A percentile compares a stretch with the other conserved stretches of the same genome.
phyloP scores from a whole-genome alignment of 768 basidiomycete genomes.

The Suillus variegatus region DNA sequence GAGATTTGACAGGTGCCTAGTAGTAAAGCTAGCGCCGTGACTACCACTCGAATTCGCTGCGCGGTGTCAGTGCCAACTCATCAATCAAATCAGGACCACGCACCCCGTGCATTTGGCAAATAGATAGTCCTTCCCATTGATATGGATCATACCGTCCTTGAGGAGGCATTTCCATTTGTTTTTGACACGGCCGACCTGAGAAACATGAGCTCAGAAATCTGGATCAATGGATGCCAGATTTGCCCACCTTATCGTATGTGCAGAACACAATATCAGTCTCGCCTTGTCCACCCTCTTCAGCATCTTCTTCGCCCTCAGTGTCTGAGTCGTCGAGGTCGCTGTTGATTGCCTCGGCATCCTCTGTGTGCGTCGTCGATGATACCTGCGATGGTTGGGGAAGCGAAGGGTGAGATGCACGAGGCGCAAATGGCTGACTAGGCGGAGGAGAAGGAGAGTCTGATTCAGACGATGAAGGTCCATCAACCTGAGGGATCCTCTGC shows the following conservation, averaged over 20 bases:
- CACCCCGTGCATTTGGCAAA: constrained; percentile 97
- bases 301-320: constrained; percentile 81
- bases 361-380: constrained; percentile 37
- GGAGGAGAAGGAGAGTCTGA: constrained; percentile 74
- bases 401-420: constrained; percentile 72
- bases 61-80: constrained; percentile 2
- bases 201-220: constrained; percentile 8
- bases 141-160: constrained; percentile 96
- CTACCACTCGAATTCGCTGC: constrained; percentile 51
- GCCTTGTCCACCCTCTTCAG: constrained; percentile 70
- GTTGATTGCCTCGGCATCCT: constrained; percentile 86
- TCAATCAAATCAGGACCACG: constrained; percentile 26
- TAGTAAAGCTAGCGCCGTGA: not conserved
- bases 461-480: constrained; percentile 70
- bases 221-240: not conserved
- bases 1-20: not conserved
- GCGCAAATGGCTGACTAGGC: constrained; percentile 60
- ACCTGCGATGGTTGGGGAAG: constrained; percentile 60
- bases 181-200: constrained; percentile 95
- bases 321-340: constrained; percentile 97
- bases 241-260: constrained; percentile 91
- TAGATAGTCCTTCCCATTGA: constrained; percentile 96
- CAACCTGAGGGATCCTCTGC: constrained; percentile 70
- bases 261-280: constrained; percentile 96
- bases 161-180: constrained; percentile 99